Evolutionary conservation across 23 red algal genomes (phyloP).

Genomic region (Gracilaria caudata): DNA sequence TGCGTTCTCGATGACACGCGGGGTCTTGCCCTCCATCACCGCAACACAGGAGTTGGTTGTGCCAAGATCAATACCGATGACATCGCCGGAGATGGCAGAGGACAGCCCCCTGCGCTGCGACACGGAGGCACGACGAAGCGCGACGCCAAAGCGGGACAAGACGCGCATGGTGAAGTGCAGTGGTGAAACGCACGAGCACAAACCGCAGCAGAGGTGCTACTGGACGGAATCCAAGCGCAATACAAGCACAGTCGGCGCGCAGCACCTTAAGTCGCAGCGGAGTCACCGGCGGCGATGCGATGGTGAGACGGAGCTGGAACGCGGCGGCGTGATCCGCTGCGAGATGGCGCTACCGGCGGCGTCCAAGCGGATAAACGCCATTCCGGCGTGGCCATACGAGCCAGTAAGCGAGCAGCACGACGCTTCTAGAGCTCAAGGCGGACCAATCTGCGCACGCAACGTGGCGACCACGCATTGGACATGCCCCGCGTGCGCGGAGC

Average conservation of each 20-base stretch:
- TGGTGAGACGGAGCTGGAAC: not conserved
- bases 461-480: not conserved
- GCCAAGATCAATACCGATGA: slow-evolving; percentile 99
- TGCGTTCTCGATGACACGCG: slow-evolving; percentile 98
- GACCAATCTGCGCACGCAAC: not conserved
- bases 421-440: slow-evolving; percentile 21
- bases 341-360: slow-evolving; percentile 15
- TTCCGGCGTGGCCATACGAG: not conserved
- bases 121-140: slow-evolving; percentile 34
- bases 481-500: not conserved
- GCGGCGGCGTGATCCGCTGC: not conserved
- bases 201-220: not conserved
- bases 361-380: not conserved
- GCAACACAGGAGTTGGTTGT: slow-evolving; percentile 99
- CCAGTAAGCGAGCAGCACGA: slow-evolving; percentile 7
- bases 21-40: slow-evolving; percentile 94
- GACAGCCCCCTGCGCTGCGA: slow-evolving; percentile 46
- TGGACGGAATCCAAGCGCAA: not conserved
- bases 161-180: slow-evolving; percentile 20
- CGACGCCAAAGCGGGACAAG: slow-evolving; percentile 46
- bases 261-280: not conserved
- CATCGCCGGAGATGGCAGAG: slow-evolving; percentile 86
- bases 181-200: not conserved
- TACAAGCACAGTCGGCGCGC: too few species aligned
- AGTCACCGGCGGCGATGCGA: not conserved